Evolutionary conservation across 176 grass and related monocot genomes (phyloP).

Genomic region (Avena atlantica): DNA sequence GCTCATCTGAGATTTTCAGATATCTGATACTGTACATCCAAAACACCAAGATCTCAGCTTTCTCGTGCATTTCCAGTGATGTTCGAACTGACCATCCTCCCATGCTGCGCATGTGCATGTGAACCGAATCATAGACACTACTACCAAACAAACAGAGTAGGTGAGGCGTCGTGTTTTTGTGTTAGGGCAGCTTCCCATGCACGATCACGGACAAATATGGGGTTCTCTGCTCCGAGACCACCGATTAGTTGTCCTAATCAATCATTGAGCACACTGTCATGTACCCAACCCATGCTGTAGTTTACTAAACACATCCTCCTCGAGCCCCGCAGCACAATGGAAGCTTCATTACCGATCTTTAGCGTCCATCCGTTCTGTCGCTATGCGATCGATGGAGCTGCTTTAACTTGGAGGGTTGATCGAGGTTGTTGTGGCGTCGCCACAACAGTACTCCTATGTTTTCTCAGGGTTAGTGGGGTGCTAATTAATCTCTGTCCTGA

Average conservation of each 20-base stretch:
- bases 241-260: not conserved
- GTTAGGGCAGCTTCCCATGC: not conserved
- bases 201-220: not conserved
- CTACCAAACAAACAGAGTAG: not conserved
- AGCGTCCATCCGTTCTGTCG: no score
- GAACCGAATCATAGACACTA: not conserved
- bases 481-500: slow-evolving; percentile 6
- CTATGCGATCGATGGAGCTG: no score
- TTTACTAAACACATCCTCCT: no score
- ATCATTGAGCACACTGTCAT: not conserved
- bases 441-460: slow-evolving; percentile 25
- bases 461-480: slow-evolving; percentile 36
- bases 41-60: not conserved
- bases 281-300: not conserved
- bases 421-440: slow-evolving; percentile 43
- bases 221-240: no score
- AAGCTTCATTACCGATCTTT: no score
- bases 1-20: no score
- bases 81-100: no score
- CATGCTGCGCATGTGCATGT: not conserved
- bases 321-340: no score
- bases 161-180: not conserved
- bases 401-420: not conserved
- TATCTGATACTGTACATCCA: no score
- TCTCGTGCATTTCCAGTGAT: not conserved